Evolutionary conservation across 2,329 filamentous ascomycete genomes (phyloP), one percentile per base, ranked within the genome.

Genomic region (Conoideocrella luteorostrata): DNA sequence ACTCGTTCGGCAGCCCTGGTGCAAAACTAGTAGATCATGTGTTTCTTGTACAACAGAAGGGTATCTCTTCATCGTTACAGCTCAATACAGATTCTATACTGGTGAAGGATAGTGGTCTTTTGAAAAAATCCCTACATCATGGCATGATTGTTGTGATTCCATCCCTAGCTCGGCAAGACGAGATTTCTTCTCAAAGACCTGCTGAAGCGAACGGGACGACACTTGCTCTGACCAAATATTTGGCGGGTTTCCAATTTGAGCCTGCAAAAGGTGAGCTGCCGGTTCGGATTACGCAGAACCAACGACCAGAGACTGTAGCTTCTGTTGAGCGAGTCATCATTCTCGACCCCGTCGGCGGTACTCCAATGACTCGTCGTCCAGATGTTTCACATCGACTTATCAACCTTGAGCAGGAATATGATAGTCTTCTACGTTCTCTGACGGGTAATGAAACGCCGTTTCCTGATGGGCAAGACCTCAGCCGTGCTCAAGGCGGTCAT

Each of bases 321-420:
- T 76, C 77, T 0, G 67, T 98, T 5, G 91, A 97, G 58, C 78
- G 91, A 28, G 73, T 98, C 33, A 95, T 98, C 49, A 70, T 98
- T 22, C 73, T 98, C 6, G 93, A 98, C 61, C 82, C 87, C 1
- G 67, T 89, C 0, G 93, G 93, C 3, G 91, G 89, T 0, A 88
- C 90, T 36, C 93, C 93, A 0, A 72, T 87, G 47, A 60, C 74
- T 54, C 61, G 61, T 5, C 60, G 58, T 20, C 57, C 61, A 3
- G 58, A 58, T 3, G 55, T 61, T 17, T 59, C 60, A 24, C 68
- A 71, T 43, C 57, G 68, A 28, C 97, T 96, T 58, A 78, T 98
- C 58, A 98, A 98, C 55, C 74, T 98, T 45, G 86, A 94, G 58
- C 89, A 97, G 58, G 91, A 98, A 59, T 95, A 86, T 52, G 70